Percentiles rank a stretch among this genome's conserved stretches.
Evolutionary conservation across 2,329 filamentous ascomycete genomes (phyloP).

Genomic region (Alternaria arborescens): DNA sequence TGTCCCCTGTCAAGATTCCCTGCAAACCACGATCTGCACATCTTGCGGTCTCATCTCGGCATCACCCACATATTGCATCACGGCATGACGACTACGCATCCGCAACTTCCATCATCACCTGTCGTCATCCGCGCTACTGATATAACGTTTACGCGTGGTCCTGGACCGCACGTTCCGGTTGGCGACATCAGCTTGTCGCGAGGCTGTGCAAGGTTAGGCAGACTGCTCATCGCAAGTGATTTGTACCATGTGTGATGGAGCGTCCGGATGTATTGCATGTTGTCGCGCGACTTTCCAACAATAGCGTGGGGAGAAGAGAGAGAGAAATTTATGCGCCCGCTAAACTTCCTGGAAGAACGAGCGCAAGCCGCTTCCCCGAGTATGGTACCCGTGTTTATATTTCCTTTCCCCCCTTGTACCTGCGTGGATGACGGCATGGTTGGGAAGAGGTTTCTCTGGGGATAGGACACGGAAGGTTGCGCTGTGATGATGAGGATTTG

Average conservation of each 20-base stretch:
- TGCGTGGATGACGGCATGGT: neutral
- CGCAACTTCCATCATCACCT: neutral
- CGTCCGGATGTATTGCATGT: neutral
- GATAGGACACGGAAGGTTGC: neutral
- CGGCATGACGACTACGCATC: constrained; percentile 1
- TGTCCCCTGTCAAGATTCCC: neutral
- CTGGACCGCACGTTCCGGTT: neutral
- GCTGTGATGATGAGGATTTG: neutral
- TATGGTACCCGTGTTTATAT: neutral
- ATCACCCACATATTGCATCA: neutral
- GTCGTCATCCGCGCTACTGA: neutral
- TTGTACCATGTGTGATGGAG: neutral
- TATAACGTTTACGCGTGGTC: neutral
- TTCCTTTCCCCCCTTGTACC: neutral
- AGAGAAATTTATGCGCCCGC: neutral
- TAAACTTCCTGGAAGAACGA: neutral
- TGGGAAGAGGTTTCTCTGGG: neutral
- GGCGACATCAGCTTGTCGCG: neutral
- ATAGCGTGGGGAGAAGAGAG: neutral
- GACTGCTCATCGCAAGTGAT: neutral
- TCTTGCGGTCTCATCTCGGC: constrained; percentile 6
- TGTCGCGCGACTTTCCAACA: neutral
- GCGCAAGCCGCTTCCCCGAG: neutral
- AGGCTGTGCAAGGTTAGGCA: neutral
- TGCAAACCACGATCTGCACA: constrained; percentile 1